Conservation (phyloP, 257 asterid genomes). For the Asclepias syriaca region DNA sequence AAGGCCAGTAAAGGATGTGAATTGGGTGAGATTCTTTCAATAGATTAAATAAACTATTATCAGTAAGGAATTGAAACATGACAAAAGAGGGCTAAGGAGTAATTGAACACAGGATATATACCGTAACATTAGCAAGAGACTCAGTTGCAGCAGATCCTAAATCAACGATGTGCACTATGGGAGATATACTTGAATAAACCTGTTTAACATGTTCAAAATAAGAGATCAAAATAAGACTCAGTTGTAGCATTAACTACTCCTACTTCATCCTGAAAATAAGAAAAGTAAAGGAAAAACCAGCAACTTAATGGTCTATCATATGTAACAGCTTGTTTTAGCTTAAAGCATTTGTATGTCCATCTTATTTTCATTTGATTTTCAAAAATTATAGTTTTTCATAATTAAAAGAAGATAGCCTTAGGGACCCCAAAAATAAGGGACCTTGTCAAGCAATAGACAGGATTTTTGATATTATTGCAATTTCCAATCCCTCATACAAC, state of each 20-base stretch:
- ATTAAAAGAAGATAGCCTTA: not conserved
- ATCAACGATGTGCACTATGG: constrained; percentile 82
- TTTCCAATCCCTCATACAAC: not conserved
- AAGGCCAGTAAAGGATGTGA: not conserved
- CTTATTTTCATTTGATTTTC: not conserved
- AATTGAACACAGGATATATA: constrained; percentile 29
- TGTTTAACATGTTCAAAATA: constrained; percentile 27
- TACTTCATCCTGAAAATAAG: not conserved
- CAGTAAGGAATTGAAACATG: not conserved
- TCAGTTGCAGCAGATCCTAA: constrained; percentile 70
- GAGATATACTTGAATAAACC: constrained; percentile 89
- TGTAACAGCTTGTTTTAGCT: not conserved
- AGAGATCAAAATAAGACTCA: constrained; percentile 10
- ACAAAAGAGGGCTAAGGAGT: constrained; percentile 1
- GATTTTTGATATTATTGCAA: not conserved
- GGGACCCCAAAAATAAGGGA: not conserved
- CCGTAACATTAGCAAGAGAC: constrained; percentile 84
- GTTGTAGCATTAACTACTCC: not conserved
- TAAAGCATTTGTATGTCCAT: not conserved
- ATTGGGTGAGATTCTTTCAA: not conserved
- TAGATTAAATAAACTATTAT: not conserved
- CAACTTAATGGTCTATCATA: not conserved
- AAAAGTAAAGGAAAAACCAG: too few species aligned
- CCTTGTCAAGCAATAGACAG: not conserved
- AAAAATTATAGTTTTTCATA: not conserved